Evolutionary conservation across 495 filamentous ascomycete genomes (phyloP).

Genomic region (Xylaria palmicola): DNA sequence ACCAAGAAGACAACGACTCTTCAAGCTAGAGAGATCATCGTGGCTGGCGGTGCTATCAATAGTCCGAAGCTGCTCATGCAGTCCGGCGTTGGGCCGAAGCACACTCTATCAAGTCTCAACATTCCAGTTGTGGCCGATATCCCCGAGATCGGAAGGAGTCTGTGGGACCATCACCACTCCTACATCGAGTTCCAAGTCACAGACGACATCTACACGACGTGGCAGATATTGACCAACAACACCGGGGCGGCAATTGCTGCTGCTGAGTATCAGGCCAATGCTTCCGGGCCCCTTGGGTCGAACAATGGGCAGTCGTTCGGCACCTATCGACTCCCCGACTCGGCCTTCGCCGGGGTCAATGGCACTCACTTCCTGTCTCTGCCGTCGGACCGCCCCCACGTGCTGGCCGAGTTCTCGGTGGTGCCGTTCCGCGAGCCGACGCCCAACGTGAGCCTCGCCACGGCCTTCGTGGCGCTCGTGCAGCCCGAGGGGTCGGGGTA

Average conservation of each 20-base stretch:
- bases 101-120: conserved; percentile 58
- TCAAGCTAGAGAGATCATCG: conserved; percentile 69
- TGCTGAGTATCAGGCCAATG: neutral
- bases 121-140: conserved; percentile 66
- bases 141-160: conserved; percentile 75
- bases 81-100: conserved; percentile 66
- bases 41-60: conserved; percentile 72
- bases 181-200: neutral
- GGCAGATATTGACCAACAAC: neutral
- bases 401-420: conserved; percentile 8
- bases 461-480: conserved; percentile 9
- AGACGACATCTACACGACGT: neutral
- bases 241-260: neutral
- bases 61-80: conserved; percentile 66
- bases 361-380: conserved; percentile 2
- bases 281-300: neutral
- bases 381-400: conserved; percentile 14
- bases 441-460: conserved; percentile 2
- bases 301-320: conserved; percentile 4
- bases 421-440: conserved; percentile 2
- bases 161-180: conserved; percentile 68
- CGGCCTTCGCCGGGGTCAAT: too few relatives aligned
- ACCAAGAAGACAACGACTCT: conserved; percentile 53
- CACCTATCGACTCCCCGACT: neutral
- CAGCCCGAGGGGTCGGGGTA: conserved; percentile 10